These are phyloP conservation scores for Bassia scoparia DNA, from an alignment of 148 eudicot species.

Conservation along the genomic window DNA sequence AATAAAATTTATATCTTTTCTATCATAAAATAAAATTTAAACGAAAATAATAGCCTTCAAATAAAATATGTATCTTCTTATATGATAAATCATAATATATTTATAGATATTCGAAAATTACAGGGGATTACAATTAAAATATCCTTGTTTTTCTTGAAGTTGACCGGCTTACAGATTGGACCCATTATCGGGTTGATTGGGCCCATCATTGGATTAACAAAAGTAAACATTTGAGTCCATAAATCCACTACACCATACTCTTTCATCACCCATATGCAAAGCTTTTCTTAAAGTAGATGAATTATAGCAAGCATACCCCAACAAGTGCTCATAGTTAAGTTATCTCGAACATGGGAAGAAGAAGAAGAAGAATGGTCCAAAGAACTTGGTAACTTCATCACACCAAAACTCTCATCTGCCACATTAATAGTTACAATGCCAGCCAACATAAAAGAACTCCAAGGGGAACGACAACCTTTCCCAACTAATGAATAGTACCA, in stretches of 20 bases:
- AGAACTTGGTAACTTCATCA: neutral
- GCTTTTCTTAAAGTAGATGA: neutral
- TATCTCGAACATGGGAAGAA: neutral
- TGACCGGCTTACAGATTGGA: neutral
- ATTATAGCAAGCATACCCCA: conserved; percentile 4
- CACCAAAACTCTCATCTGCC: conserved; percentile 3
- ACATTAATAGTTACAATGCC: conserved; percentile 8
- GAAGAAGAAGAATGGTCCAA: neutral
- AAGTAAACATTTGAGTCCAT: neutral
- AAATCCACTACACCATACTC: conserved; percentile 9
- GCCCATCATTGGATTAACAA: neutral
- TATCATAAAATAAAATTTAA: too few relatives aligned
- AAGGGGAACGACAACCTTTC: neutral
- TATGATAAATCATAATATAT: too few relatives aligned
- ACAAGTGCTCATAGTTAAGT: neutral
- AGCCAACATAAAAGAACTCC: neutral
- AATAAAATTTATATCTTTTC: too few relatives aligned
- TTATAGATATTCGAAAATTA: too few relatives aligned
- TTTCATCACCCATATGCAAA: conserved; percentile 21
- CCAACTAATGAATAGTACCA: conserved; percentile 14
- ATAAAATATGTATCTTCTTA: too few relatives aligned
- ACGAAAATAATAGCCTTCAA: too few relatives aligned
- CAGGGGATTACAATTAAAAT: too few relatives aligned
- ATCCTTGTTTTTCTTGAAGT: neutral
- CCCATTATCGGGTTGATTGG: too few relatives aligned